phyloP scores from a whole-genome alignment of 345 rosid species.

The Hypericum perforatum region DNA sequence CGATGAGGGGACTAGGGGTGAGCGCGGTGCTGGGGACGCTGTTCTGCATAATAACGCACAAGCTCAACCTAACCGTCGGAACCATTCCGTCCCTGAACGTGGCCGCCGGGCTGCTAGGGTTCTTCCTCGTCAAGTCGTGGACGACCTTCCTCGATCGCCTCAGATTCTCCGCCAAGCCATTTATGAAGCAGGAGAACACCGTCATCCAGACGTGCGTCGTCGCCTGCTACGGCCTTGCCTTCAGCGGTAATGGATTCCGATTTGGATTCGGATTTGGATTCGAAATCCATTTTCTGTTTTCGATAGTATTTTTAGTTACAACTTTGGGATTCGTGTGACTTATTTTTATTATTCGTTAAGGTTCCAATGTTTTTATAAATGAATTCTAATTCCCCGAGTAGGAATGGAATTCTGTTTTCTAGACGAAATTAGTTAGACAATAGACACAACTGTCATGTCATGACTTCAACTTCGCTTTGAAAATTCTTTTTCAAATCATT shows the following conservation, averaged over 20 bases:
- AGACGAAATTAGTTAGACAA: no score
- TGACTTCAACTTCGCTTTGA: no score
- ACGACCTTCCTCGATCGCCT: not conserved
- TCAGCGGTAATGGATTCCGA: not conserved
- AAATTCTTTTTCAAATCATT: no score
- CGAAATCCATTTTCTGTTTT: no score
- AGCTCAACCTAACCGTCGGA: conserved; percentile 1
- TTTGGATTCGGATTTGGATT: no score
- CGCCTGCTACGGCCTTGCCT: conserved; percentile 3
- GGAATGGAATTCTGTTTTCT: no score
- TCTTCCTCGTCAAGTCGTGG: conserved; percentile 3
- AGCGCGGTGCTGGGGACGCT: conserved; percentile 1
- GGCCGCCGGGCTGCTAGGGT: not conserved
- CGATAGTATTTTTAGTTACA: no score
- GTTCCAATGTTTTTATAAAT: no score
- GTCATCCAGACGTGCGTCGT: conserved; percentile 4
- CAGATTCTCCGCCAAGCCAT: not conserved
- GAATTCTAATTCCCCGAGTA: no score
- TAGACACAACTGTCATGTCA: no score
- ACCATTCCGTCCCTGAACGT: conserved; percentile 1
- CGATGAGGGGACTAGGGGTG: not conserved
- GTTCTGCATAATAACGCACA: conserved; percentile 3
- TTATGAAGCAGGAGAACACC: not conserved
- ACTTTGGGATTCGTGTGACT: not conserved
- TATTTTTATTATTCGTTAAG: no score